Percentiles rank a stretch among this genome's conserved stretches.
These are phyloP conservation scores for Elsinoe batatas DNA, from an alignment of 2,329 filamentous ascomycete species.

Conservation along the genomic window DNA sequence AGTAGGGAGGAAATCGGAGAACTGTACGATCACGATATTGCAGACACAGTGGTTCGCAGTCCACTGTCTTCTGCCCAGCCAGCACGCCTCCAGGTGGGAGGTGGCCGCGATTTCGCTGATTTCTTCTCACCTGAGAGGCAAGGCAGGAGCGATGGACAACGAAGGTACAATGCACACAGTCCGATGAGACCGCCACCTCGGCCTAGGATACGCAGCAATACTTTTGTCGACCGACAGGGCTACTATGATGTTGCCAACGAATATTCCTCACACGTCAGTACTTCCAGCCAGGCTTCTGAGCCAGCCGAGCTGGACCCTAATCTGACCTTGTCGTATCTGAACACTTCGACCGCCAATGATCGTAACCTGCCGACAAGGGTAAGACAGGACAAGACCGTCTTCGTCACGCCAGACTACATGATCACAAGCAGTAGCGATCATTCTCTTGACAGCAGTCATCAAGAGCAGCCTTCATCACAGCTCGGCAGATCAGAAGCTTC, in stretches of 20 bases:
- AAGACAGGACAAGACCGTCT: not conserved
- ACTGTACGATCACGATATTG: constrained; percentile 11
- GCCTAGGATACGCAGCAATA: constrained; percentile 27
- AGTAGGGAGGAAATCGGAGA: constrained; percentile 1
- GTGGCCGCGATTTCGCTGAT: constrained; percentile 23
- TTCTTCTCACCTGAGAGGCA: constrained; percentile 29
- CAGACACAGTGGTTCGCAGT: constrained; percentile 22
- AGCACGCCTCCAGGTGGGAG: not conserved
- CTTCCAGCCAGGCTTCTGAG: not conserved
- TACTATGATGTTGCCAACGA: not conserved
- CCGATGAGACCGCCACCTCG: constrained; percentile 14
- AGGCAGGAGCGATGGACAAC: constrained; percentile 11
- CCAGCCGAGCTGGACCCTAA: not conserved
- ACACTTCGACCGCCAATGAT: not conserved
- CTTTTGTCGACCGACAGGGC: constrained; percentile 20
- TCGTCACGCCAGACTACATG: not conserved
- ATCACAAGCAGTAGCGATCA: constrained; percentile 6
- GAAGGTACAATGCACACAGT: constrained; percentile 16
- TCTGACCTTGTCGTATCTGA: constrained; percentile 5
- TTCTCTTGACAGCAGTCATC: not conserved
- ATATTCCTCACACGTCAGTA: not conserved
- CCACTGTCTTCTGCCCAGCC: constrained; percentile 16
- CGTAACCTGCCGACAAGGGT: not conserved
- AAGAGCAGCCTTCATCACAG: not conserved
- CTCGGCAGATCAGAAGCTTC: not conserved